Conservation (phyloP, 2,329 filamentous ascomycete genomes). For the Pseudogymnoascus sp. region DNA sequence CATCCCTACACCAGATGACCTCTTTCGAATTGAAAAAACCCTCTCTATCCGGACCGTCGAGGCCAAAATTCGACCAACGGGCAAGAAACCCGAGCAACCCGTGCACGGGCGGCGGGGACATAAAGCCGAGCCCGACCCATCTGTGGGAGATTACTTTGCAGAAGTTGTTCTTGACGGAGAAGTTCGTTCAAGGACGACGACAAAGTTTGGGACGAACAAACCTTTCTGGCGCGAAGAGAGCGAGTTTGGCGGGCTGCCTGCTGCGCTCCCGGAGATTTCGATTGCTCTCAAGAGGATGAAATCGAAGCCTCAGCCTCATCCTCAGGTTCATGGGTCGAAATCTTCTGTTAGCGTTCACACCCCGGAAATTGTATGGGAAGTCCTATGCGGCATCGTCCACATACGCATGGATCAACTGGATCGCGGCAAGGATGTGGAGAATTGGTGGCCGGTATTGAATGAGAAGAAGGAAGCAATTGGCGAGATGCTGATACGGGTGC, state of each 20-base stretch:
- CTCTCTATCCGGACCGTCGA: slow-evolving; percentile 54
- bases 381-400: slow-evolving; percentile 67
- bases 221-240: slow-evolving; percentile 81
- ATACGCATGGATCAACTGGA: slow-evolving; percentile 68
- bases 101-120: slow-evolving; percentile 20
- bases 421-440: slow-evolving; percentile 69
- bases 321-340: slow-evolving; percentile 23
- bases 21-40: slow-evolving; percentile 57
- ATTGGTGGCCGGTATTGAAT: slow-evolving; percentile 80
- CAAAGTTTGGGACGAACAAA: slow-evolving; percentile 62
- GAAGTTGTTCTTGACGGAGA: slow-evolving; percentile 77
- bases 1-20: slow-evolving; percentile 33
- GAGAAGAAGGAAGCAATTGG: slow-evolving; percentile 70
- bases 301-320: slow-evolving; percentile 29
- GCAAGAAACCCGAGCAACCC: slow-evolving; percentile 7
- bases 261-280: slow-evolving; percentile 61
- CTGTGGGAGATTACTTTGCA: slow-evolving; percentile 65
- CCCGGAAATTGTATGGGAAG: slow-evolving; percentile 38
- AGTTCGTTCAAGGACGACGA: slow-evolving; percentile 67
- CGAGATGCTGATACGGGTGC: slow-evolving; percentile 75
- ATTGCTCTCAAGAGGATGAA: slow-evolving; percentile 61
- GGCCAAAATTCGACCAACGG: slow-evolving; percentile 43
- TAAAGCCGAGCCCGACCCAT: slow-evolving; percentile 37
- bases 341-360: slow-evolving; percentile 26
- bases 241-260: slow-evolving; percentile 67